Percentiles rank a stretch among this genome's conserved stretches.
Conservation (phyloP, 805 yeast species). For the Isabelozyma heimii region DNA sequence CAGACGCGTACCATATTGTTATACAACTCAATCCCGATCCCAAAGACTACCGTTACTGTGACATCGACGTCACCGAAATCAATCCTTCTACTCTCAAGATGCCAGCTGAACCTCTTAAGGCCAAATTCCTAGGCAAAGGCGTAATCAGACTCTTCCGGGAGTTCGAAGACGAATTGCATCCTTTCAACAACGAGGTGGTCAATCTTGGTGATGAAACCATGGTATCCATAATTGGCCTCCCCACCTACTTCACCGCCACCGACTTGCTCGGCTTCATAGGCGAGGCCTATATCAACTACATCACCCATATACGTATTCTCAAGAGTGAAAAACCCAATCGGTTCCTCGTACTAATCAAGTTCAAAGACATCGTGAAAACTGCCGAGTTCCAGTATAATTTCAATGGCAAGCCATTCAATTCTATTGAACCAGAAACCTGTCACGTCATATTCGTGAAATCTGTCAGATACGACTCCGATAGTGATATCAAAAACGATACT, state of each 20-base stretch:
- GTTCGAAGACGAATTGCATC: slow-evolving; percentile 27
- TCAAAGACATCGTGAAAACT: slow-evolving; percentile 54
- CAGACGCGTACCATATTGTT: slow-evolving; percentile 37
- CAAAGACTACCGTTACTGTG: slow-evolving; percentile 31
- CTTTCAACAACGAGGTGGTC: slow-evolving; percentile 1
- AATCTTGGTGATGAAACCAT: slow-evolving; percentile 57
- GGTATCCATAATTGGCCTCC: slow-evolving; percentile 80
- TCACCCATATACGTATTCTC: slow-evolving; percentile 72
- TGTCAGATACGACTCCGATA: slow-evolving; percentile 38
- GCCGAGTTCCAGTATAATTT: slow-evolving; percentile 60
- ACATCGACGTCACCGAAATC: slow-evolving; percentile 24
- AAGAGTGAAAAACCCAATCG: slow-evolving; percentile 64
- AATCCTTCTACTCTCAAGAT: slow-evolving; percentile 10
- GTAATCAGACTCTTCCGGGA: slow-evolving; percentile 66
- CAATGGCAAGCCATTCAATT: slow-evolving; percentile 74
- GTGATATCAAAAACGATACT: background rate
- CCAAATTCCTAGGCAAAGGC: slow-evolving; percentile 70
- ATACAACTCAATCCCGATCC: slow-evolving; percentile 15
- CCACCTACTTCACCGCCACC: slow-evolving; percentile 81
- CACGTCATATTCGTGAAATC: slow-evolving; percentile 70
- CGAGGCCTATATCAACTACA: slow-evolving; percentile 47
- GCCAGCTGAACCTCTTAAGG: slow-evolving; percentile 50
- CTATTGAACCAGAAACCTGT: slow-evolving; percentile 87
- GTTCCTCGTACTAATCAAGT: slow-evolving; percentile 77
- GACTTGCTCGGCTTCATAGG: slow-evolving; percentile 83